Evolutionary conservation across 202 grass and related monocot species (phyloP), one percentile per base, ranked within the genome.

Genomic region (Saccharum hybrid): DNA sequence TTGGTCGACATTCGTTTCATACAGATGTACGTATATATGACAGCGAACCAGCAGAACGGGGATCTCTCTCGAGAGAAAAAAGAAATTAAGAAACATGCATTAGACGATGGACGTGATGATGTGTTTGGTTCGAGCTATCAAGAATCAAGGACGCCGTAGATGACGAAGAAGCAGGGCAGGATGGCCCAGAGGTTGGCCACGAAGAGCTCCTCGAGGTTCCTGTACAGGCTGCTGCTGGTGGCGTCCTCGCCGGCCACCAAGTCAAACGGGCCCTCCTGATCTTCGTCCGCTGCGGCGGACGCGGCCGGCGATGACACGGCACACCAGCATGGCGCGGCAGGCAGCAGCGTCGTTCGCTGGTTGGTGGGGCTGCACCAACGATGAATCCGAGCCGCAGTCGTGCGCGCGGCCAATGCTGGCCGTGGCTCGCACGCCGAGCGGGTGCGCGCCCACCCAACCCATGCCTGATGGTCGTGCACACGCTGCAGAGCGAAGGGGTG

Each of bases 181-280:
- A 99, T 99, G 56, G 96, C 96, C 88, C 86, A 90, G 1, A 93
- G 93, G 71, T 96, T 99, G 36, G 91, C 81, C 72, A 99, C 93
- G 81, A 96, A 95, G 16, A 99, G 84, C 91, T 99, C 96, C 87
- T 99, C 96, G 0, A 96, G 79, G n/a, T 88, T 90, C 15, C 89
- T 81, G 87, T 90, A 86, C 30, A 82, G 62, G 51, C 87, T 79
- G 66, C 72, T 85, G 66, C 67, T 76, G 5, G 77, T 62, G 13
- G 75, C 84, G 62, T 86, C 85, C 41, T 90, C 89, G 8, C 86
- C 86, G 22, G 93, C 89, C 36, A 96, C 88, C 39, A 91, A 98
- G 77, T 98, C 96, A 70, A 94, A 92, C 34, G 10, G 71, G 3
- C 0, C 11, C 4, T 36, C 34, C 34, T 2, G 34, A 36, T 36